Evolutionary conservation across 2,329 filamentous ascomycete genomes (phyloP).

Genomic region (Diaporthe citrichinensis): DNA sequence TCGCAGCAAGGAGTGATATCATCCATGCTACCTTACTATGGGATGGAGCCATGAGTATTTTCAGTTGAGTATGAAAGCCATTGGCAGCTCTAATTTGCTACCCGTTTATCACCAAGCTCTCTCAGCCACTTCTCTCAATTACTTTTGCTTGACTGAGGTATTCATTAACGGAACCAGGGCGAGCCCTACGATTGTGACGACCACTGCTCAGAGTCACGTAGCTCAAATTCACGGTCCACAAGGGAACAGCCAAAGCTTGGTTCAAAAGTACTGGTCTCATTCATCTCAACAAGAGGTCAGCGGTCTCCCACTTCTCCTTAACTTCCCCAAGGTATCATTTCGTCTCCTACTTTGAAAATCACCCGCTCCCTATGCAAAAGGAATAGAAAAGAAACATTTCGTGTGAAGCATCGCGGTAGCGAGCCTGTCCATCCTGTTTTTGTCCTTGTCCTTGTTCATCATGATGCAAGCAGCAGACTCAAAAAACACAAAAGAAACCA

Average conservation of each 20-base stretch:
- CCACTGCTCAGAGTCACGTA: background rate
- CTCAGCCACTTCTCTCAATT: too few species aligned
- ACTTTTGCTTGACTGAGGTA: background rate
- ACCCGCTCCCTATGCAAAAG: constrained; percentile 34
- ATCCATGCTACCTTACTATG: background rate
- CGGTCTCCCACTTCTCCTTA: constrained; percentile 18
- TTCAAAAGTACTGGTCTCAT: constrained; percentile 24
- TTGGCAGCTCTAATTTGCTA: too few species aligned
- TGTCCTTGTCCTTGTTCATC: constrained; percentile 32
- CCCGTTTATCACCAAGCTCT: background rate
- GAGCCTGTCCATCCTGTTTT: constrained; percentile 25
- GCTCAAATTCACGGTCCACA: background rate
- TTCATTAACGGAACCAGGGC: background rate
- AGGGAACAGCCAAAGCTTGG: background rate
- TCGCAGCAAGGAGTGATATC: background rate
- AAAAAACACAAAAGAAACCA: constrained; percentile 11
- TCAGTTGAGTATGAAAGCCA: background rate
- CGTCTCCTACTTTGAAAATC: constrained; percentile 32
- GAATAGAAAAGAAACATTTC: constrained; percentile 31
- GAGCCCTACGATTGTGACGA: background rate
- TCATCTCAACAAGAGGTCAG: constrained; percentile 20
- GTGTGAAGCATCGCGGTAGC: constrained; percentile 28
- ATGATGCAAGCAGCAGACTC: constrained; percentile 33
- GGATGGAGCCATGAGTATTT: background rate
- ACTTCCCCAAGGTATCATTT: constrained; percentile 30